Conservation (phyloP, 2,329 filamentous ascomycete genomes). For the Helicocarpus griseus region DNA sequence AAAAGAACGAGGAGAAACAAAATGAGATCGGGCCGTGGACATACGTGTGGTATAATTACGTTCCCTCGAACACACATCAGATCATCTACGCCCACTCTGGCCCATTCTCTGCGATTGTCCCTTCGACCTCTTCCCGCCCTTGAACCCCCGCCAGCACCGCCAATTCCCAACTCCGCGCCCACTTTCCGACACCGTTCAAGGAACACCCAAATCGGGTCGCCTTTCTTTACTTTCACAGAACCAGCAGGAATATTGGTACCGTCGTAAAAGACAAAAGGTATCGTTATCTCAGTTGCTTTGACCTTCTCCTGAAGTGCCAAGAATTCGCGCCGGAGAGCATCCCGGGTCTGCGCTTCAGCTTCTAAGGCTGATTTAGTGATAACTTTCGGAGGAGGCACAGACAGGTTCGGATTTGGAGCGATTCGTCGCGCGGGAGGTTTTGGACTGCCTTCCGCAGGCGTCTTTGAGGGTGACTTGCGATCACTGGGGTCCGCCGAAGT, state of each 20-base stretch:
- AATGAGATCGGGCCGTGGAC: conserved; percentile 30
- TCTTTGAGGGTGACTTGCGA: conserved; percentile 28
- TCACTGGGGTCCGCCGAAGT: conserved; percentile 26
- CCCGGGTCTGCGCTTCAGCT: conserved; percentile 67
- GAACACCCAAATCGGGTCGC: conserved; percentile 86
- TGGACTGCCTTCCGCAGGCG: conserved; percentile 24
- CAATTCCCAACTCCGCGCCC: conserved; percentile 70
- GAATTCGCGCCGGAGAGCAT: conserved; percentile 69
- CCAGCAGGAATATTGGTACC: conserved; percentile 83
- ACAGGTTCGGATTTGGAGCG: conserved; percentile 35
- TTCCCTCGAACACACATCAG: conserved; percentile 85
- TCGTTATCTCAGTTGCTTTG: conserved; percentile 76
- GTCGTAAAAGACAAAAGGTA: conserved; percentile 96
- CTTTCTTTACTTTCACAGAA: conserved; percentile 78
- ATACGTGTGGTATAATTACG: conserved; percentile 86
- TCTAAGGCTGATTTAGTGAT: conserved; percentile 68
- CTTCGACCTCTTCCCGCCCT: conserved; percentile 33
- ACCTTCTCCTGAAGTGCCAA: conserved; percentile 72
- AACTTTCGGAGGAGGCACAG: conserved; percentile 54
- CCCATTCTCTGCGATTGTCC: conserved; percentile 71
- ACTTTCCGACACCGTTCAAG: conserved; percentile 85
- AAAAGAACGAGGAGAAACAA: neutral
- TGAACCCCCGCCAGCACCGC: conserved; percentile 43
- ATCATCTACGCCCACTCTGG: conserved; percentile 87
- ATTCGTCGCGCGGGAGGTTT: conserved; percentile 24